Percentiles rank a stretch among this genome's conserved stretches.
These are phyloP conservation scores for Epichloe hybrida DNA, from an alignment of 2,329 filamentous ascomycete genomes.

Conservation along the genomic window DNA sequence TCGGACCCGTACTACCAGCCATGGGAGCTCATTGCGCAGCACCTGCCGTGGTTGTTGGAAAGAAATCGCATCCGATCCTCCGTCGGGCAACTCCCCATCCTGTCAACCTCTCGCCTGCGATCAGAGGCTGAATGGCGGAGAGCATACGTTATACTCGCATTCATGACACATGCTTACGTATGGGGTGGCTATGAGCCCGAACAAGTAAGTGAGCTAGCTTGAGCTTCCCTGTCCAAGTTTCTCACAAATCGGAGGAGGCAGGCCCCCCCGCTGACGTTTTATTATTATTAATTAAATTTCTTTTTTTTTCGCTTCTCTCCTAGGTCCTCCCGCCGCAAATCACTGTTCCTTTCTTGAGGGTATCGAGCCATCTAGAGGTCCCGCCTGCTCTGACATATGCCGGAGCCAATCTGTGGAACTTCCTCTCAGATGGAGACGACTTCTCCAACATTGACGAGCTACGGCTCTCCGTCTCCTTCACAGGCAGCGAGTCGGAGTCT, in stretches of 20 bases:
- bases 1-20: conserved; percentile 60
- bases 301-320: background rate
- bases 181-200: conserved; percentile 70
- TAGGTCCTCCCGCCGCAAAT: conserved; percentile 60
- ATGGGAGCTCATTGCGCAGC: conserved; percentile 61
- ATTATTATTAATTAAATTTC: too few species aligned
- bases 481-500: conserved; percentile 76
- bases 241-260: too few species aligned
- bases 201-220: conserved; percentile 38
- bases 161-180: conserved; percentile 74
- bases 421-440: conserved; percentile 30
- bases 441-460: conserved; percentile 57
- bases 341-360: conserved; percentile 59
- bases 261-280: too few species aligned
- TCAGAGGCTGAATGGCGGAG: conserved; percentile 64
- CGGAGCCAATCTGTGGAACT: conserved; percentile 83
- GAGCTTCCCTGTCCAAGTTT: background rate
- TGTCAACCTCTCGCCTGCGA: conserved; percentile 50
- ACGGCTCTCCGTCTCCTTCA: conserved; percentile 66
- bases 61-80: conserved; percentile 48
- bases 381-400: conserved; percentile 88
- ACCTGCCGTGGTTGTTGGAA: conserved; percentile 54
- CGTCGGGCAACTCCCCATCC: conserved; percentile 52
- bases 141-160: conserved; percentile 66
- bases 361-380: conserved; percentile 62